Evolutionary conservation across 75 land plant genomes (phyloP).

Genomic region (Azolla pinnata): DNA sequence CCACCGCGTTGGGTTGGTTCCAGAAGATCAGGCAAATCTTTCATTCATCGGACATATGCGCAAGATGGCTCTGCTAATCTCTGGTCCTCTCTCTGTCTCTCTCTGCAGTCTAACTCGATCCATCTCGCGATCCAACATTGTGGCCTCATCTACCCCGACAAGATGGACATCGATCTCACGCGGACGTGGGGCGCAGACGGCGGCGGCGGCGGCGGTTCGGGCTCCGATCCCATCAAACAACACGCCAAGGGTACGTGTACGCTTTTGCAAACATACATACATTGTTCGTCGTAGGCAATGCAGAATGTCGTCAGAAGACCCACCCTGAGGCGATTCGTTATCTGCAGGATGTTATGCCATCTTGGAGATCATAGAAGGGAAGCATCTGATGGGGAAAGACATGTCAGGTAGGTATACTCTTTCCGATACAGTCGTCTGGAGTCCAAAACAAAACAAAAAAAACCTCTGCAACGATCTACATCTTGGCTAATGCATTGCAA

Average conservation of each 20-base stretch:
- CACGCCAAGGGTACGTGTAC: background rate
- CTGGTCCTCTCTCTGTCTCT: background rate
- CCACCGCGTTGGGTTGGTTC: too few relatives aligned
- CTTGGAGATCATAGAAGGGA: slow-evolving; percentile 24
- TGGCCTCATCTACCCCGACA: slow-evolving; percentile 18
- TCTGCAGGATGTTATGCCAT: slow-evolving; percentile 16
- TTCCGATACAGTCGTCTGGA: background rate
- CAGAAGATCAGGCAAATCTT: too few relatives aligned
- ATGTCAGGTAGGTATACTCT: slow-evolving; percentile 8
- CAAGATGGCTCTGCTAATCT: too few relatives aligned
- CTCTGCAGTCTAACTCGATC: slow-evolving; percentile 18
- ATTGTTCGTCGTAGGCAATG: too few relatives aligned
- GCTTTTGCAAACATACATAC: too few relatives aligned
- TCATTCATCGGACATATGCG: too few relatives aligned
- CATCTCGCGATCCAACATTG: slow-evolving; percentile 21
- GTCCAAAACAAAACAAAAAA: too few relatives aligned
- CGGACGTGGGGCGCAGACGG: slow-evolving; percentile 17
- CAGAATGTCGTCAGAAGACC: too few relatives aligned
- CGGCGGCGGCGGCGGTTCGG: too few relatives aligned
- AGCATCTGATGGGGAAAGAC: slow-evolving; percentile 20
- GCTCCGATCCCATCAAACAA: too few relatives aligned
- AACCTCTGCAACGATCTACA: too few relatives aligned
- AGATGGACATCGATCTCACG: slow-evolving; percentile 14
- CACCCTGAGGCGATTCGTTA: background rate
- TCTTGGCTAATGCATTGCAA: too few relatives aligned